Conservation (phyloP, 2,329 filamentous ascomycete genomes). For the Periconia sp. region DNA sequence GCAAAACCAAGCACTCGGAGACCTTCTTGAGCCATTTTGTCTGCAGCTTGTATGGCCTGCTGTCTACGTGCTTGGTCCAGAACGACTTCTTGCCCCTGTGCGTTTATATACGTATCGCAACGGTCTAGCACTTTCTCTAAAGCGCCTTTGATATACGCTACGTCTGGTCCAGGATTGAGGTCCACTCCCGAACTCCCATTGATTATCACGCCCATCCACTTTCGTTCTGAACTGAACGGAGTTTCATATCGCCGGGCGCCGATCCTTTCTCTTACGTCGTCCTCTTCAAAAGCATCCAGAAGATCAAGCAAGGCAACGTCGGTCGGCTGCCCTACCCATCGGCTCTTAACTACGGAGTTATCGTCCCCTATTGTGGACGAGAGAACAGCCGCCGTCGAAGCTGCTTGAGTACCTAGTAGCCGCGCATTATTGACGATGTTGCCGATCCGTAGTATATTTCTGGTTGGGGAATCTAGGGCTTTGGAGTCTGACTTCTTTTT, state of each 20-base stretch:
- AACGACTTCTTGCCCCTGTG: constrained; percentile 83
- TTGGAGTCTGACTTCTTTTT: constrained; percentile 59
- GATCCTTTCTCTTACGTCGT: constrained; percentile 86
- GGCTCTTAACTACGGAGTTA: constrained; percentile 71
- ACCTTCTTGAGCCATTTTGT: constrained; percentile 86
- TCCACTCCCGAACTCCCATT: constrained; percentile 57
- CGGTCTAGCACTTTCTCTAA: constrained; percentile 84
- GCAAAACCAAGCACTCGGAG: constrained; percentile 92
- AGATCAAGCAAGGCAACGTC: constrained; percentile 97
- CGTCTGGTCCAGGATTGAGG: constrained; percentile 67
- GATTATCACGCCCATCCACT: constrained; percentile 98
- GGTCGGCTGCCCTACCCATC: constrained; percentile 96
- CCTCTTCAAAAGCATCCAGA: constrained; percentile 86
- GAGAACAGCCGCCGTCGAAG: constrained; percentile 78
- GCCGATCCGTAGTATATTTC: constrained; percentile 85
- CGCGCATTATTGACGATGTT: constrained; percentile 97
- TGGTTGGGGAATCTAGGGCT: constrained; percentile 73
- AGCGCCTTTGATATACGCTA: constrained; percentile 94
- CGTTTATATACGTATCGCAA: constrained; percentile 89
- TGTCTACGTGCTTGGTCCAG: constrained; percentile 77
- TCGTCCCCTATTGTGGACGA: constrained; percentile 77
- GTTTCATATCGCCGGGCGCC: constrained; percentile 84
- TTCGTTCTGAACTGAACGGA: constrained; percentile 94
- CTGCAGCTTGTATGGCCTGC: constrained; percentile 79
- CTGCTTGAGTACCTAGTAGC: constrained; percentile 73